These are phyloP conservation scores for Pythium folliculosum DNA, from an alignment of 352 stramenopile species.

Conservation along the genomic window DNA sequence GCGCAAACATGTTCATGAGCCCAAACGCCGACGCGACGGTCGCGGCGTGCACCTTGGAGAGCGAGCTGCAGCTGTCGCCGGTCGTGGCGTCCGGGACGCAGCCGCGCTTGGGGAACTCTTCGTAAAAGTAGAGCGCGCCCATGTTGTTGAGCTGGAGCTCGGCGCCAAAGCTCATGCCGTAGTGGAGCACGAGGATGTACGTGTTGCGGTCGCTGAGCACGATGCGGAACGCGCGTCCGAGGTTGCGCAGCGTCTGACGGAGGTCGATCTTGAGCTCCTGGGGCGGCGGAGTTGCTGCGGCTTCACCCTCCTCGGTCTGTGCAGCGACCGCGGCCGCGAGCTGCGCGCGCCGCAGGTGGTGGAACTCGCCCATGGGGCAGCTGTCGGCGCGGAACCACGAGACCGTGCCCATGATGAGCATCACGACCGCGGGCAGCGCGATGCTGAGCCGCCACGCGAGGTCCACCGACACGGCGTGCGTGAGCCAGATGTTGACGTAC, in stretches of 20 bases:
- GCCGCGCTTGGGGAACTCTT: conserved; percentile 76
- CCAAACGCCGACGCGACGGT: conserved; percentile 92
- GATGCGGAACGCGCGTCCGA: conserved; percentile 46
- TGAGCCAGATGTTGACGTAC: conserved; percentile 87
- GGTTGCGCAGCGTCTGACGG: conserved; percentile 14
- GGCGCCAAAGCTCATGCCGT: conserved; percentile 93
- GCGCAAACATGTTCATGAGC: conserved; percentile 94
- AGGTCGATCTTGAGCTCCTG: conserved; percentile 14
- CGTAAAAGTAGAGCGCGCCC: conserved; percentile 92
- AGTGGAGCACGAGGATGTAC: conserved; percentile 93
- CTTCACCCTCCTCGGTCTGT: background rate
- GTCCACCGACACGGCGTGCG: conserved; percentile 64
- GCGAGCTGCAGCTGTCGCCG: conserved; percentile 38
- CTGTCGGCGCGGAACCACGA: conserved; percentile 85
- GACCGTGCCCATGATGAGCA: conserved; percentile 73
- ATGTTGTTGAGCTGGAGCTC: conserved; percentile 97
- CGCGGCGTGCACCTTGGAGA: conserved; percentile 67
- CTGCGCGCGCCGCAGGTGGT: conserved; percentile 74
- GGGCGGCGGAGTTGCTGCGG: background rate
- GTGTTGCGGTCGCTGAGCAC: conserved; percentile 88
- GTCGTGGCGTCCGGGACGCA: conserved; percentile 34
- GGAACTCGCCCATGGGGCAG: conserved; percentile 92
- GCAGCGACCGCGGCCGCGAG: conserved; percentile 35
- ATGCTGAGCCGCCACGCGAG: conserved; percentile 92
- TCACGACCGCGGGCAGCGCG: conserved; percentile 86